Base-by-base conservation (phyloP, 2,329 filamentous ascomycete genomes). In the Fusarium sp. region DNA sequence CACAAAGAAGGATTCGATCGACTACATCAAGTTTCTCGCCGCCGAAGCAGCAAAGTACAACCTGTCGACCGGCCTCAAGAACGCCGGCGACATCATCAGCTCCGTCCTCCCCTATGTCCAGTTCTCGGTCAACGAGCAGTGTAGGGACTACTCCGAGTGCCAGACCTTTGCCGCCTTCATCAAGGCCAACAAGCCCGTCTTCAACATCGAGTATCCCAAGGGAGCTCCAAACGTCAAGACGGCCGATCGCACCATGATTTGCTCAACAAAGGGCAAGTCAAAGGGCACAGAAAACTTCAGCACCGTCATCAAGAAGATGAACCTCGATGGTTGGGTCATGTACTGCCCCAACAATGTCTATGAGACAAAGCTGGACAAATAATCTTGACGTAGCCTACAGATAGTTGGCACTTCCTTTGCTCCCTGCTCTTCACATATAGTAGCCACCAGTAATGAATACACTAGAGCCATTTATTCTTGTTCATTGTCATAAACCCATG, bases 101-200 rank as follows among this genome's bases (percentile, higher is more conserved):
- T 66, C 76, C 3, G 76, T 83, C 6, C 56, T 82, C 6, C 73
- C 78, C 28, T 73, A 82, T 6, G 83, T 89, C 49, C 80, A 89
- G 69, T 92, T 89, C 75, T 83, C 81, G 7, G 88, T 92, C 66
- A 90, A 91, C 73, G 89, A 91, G 78, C 83, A 91, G 75, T 91
- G 89, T 72, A 80, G 82, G 13, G 67, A 88, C 71, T 85, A 85
- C 66, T 57, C 76, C 5, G 88, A 91, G 72, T 91, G 88, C 70
- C 75, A 77, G 32, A 80, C 75, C 2, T 91, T 86, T 71, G 74
- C 77, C 3, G 74, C 81, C 4, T 91, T 91, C 69, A 81, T 88
- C 53, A 68, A 80, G 9, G 82, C 81, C 6, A 79, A 80, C 29
- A 91, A 91, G 73, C 88, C 89, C 2, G 88, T 91, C 29, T 91